These are phyloP conservation scores for Lathyrus oleraceus DNA, from an alignment of 306 rosid species.

Conservation along the genomic window DNA sequence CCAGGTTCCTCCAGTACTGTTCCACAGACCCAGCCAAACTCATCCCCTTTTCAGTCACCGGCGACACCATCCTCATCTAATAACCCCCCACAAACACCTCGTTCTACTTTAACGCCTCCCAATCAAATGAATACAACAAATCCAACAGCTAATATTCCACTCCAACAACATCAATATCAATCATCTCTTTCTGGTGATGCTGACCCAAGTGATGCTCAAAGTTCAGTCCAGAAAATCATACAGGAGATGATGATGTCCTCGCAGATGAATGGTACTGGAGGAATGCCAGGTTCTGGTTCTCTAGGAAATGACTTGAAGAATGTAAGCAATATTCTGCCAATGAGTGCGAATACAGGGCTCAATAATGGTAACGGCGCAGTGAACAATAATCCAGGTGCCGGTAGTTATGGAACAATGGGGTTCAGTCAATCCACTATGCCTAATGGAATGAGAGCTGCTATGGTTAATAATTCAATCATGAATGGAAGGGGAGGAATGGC, in stretches of 20 bases:
- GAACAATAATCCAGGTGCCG: constrained; percentile 59
- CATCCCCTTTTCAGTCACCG: constrained; percentile 72
- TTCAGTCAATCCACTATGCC: constrained; percentile 73
- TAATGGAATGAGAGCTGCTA: constrained; percentile 74
- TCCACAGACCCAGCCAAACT: constrained; percentile 68
- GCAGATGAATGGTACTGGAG: constrained; percentile 64
- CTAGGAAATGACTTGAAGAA: constrained; percentile 78
- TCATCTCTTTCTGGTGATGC: constrained; percentile 72
- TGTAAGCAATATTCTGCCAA: constrained; percentile 63
- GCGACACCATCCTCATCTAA: constrained; percentile 81
- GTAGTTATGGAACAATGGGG: constrained; percentile 67
- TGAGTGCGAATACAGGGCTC: constrained; percentile 53
- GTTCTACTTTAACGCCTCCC: constrained; percentile 55
- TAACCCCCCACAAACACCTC: constrained; percentile 73
- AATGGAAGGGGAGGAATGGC: constrained; percentile 91
- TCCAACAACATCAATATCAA: constrained; percentile 91
- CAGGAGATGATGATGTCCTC: constrained; percentile 77
- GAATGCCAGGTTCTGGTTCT: constrained; percentile 58
- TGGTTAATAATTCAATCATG: constrained; percentile 76
- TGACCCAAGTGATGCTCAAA: constrained; percentile 75
- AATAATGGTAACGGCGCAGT: constrained; percentile 59
- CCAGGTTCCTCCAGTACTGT: constrained; percentile 80
- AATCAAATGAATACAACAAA: constrained; percentile 75
- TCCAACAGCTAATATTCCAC: constrained; percentile 70
- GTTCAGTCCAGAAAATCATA: constrained; percentile 84